Base-by-base conservation (phyloP, 805 yeast species). In the Suhomyces sp. region DNA sequence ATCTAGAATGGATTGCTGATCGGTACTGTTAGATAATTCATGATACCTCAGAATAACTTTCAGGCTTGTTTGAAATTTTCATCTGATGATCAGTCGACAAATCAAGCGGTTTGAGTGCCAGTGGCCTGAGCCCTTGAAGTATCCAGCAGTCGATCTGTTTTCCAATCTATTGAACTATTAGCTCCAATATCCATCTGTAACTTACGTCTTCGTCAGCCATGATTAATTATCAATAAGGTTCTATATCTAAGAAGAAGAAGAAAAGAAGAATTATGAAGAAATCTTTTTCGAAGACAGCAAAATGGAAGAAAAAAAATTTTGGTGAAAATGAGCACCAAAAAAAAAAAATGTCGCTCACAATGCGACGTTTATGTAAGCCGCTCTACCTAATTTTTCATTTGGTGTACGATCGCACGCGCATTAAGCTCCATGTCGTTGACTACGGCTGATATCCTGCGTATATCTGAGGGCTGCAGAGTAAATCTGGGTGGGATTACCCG, bases 141-240 rank as follows among this genome's bases (percentile, higher is more conserved):
- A 9, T 17, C 22, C 22, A 37, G 13, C 22, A 37, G n/a, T 37
- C 19, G 22, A 37, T 37, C 41, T 17, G 20, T 10, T 17, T 19
- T 3, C 41, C 22, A 9, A 37, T 37, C 41, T 19, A 37, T 27
- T 41, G n/a, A 22, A 15, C 17, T 10, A 40, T 12, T 41, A 25
- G 21, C 25, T 37, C 41, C 22, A 37, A 19, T 37, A 19, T 37
- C 22, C 22, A 17, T 37, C 22, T 37, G 19, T 20, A 52, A 70
- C 75, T 60, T 70, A 71, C 75, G 54, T 71, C 75, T 68, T 71
- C 75, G 55, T 71, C 75, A 70, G 75, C 73, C 75, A 71, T 71
- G 53, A 57, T 51, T 53, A 50, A 57, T 55, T 41, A 46, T 29
- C 48, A 47, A 40, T 47, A 50, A 41, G 47, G 43, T 43, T 51